Evolutionary conservation across 148 eudicot genomes (phyloP).

Genomic region (Rhododendron ferrugineum): DNA sequence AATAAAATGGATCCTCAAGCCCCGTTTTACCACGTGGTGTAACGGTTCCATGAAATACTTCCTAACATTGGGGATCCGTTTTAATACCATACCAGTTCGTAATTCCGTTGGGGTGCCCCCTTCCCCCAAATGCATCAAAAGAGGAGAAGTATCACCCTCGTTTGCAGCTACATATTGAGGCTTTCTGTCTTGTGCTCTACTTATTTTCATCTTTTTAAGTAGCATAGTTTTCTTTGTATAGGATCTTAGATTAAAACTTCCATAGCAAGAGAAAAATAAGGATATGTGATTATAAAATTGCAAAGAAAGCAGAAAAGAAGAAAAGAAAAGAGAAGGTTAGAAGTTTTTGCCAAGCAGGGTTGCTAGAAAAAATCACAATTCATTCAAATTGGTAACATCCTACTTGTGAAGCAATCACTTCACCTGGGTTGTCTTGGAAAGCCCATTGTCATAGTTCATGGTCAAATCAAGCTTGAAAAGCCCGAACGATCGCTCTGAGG

Average conservation of each 20-base stretch:
- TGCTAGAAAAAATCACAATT: not conserved
- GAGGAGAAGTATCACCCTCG: not conserved
- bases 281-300: not conserved
- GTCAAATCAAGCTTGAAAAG: conserved; percentile 67
- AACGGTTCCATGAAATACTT: not conserved
- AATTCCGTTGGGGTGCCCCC: not conserved
- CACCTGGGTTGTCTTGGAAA: conserved; percentile 49
- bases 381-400: not conserved
- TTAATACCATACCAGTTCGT: not conserved
- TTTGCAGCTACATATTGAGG: too few relatives aligned
- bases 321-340: too few relatives aligned
- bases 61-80: not conserved
- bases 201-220: too few relatives aligned
- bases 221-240: too few relatives aligned
- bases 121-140: not conserved
- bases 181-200: too few relatives aligned
- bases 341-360: not conserved
- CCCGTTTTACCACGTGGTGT: not conserved
- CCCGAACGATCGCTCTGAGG: conserved; percentile 69
- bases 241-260: not conserved
- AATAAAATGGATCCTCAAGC: not conserved
- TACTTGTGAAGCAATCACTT: not conserved
- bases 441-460: conserved; percentile 56
- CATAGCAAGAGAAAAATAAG: not conserved
- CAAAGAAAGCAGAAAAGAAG: too few relatives aligned